Conservation (phyloP, 2,329 filamentous ascomycete species). For the Ustulina deusta region DNA sequence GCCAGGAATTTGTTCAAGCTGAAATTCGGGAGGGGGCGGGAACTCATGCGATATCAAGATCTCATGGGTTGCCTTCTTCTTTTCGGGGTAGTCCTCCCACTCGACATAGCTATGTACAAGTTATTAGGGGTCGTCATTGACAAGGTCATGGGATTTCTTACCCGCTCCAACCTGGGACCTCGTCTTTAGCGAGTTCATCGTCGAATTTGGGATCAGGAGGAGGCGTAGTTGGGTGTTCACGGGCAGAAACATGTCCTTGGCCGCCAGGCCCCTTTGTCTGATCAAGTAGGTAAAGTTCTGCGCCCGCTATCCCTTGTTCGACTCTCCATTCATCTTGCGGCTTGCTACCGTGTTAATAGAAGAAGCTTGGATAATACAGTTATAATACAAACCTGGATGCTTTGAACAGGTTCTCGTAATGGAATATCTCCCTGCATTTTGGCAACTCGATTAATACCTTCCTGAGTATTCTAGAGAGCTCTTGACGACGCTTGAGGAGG, state of each 20-base stretch:
- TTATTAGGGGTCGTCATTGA: conserved; percentile 15
- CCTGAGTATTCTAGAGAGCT: neutral
- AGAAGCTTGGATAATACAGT: neutral
- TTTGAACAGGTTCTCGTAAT: conserved; percentile 37
- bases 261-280: conserved; percentile 37
- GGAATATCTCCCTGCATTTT: conserved; percentile 45
- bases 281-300: conserved; percentile 42
- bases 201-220: conserved; percentile 33
- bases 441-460: neutral
- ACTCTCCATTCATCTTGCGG: conserved; percentile 44
- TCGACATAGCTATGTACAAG: conserved; percentile 67
- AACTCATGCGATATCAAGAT: conserved; percentile 66
- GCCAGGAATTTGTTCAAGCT: conserved; percentile 65
- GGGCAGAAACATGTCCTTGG: neutral
- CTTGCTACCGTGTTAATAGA: conserved; percentile 25
- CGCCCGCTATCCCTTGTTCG: conserved; percentile 43
- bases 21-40: conserved; percentile 65
- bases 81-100: conserved; percentile 77
- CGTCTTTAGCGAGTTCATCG: conserved; percentile 41
- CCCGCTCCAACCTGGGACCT: conserved; percentile 42
- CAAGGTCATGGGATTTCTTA: conserved; percentile 27
- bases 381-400: conserved; percentile 35
- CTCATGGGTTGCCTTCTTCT: conserved; percentile 69
- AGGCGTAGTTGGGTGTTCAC: conserved; percentile 5
- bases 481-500: neutral